A percentile compares a stretch with the other conserved stretches of the same genome.
Evolutionary conservation across 148 eudicot genomes (phyloP).

Genomic region (Rhododendron kiyosumense): DNA sequence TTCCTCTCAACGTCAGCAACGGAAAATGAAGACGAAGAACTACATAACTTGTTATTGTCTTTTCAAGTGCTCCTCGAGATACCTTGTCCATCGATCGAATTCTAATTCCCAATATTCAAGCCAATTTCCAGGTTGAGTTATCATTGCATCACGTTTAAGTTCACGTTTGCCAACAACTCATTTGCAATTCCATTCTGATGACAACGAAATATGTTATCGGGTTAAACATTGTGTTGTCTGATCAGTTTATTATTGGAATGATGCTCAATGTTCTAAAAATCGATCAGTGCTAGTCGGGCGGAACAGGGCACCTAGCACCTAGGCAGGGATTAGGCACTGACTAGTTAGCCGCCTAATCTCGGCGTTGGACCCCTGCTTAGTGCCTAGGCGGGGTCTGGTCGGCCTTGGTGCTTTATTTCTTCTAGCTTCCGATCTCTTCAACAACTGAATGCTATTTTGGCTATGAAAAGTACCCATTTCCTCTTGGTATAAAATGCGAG

Average conservation of each 20-base stretch:
- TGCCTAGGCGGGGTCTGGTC: too few relatives aligned
- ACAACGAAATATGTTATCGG: too few relatives aligned
- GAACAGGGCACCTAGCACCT: too few relatives aligned
- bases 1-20: too few relatives aligned
- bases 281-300: too few relatives aligned
- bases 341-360: too few relatives aligned
- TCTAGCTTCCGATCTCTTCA: neutral
- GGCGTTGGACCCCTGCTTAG: too few relatives aligned
- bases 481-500: neutral
- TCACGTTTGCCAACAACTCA: too few relatives aligned
- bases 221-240: neutral
- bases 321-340: too few relatives aligned
- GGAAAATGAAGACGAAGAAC: constrained; percentile 18
- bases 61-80: constrained; percentile 21
- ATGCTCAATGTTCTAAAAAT: too few relatives aligned
- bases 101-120: constrained; percentile 1
- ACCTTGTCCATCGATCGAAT: constrained; percentile 10
- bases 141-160: neutral
- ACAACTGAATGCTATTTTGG: neutral
- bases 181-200: too few relatives aligned
- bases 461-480: neutral
- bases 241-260: neutral
- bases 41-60: constrained; percentile 17
- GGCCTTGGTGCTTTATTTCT: neutral
- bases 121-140: neutral